These are phyloP conservation scores for Erigeron philadelphicus DNA, from an alignment of 140 eudicot genomes.

Conservation along the genomic window DNA sequence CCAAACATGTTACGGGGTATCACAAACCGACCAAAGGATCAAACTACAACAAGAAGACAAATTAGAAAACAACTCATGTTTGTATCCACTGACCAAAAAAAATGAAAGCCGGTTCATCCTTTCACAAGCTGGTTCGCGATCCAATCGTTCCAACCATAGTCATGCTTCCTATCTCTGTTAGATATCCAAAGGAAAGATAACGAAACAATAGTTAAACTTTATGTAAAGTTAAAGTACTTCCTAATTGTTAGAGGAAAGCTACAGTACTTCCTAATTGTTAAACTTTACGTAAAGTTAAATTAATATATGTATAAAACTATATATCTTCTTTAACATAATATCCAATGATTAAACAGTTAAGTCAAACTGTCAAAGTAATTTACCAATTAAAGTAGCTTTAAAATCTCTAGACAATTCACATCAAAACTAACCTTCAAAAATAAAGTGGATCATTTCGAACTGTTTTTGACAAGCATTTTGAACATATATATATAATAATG, in stretches of 20 bases:
- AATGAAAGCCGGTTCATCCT: too few relatives aligned
- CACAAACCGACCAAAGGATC: too few relatives aligned
- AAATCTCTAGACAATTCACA: slow-evolving; percentile 6
- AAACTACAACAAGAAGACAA: too few relatives aligned
- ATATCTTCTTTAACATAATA: neutral
- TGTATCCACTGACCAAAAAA: too few relatives aligned
- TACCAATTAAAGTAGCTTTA: neutral
- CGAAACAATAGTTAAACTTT: too few relatives aligned
- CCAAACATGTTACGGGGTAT: too few relatives aligned
- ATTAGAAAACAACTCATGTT: too few relatives aligned
- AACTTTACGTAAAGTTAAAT: slow-evolving; percentile 15
- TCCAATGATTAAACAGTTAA: neutral
- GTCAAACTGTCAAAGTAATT: neutral
- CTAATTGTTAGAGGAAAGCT: neutral
- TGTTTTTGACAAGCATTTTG: slow-evolving; percentile 21
- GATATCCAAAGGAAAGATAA: too few relatives aligned
- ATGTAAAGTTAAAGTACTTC: too few relatives aligned
- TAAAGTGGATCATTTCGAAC: slow-evolving; percentile 2
- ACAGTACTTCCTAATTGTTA: neutral
- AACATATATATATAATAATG: slow-evolving; percentile 7
- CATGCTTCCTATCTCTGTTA: too few relatives aligned
- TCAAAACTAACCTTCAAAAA: neutral
- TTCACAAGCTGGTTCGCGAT: too few relatives aligned
- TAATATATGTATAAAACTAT: neutral
- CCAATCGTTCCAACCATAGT: too few relatives aligned